phyloP scores from a whole-genome alignment of 768 basidiomycete species.

The Lenzites betulinus region DNA sequence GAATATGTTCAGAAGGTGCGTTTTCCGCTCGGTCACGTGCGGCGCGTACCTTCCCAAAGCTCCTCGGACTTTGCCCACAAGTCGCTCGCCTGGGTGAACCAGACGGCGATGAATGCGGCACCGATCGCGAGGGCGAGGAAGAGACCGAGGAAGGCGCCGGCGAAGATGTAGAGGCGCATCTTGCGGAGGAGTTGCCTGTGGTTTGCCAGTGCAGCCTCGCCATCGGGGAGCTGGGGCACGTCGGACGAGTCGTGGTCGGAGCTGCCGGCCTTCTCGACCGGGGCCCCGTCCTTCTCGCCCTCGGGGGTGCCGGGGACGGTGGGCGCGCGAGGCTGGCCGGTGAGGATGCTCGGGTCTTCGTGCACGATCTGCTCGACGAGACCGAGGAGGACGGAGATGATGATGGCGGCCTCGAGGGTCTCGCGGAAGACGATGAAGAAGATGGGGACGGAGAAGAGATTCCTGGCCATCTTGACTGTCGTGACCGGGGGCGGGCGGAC shows the following conservation, averaged over 20 bases:
- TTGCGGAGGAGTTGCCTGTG: conserved; percentile 56
- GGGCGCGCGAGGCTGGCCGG: conserved; percentile 5
- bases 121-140: conserved; percentile 81
- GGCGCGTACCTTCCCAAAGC: conserved; percentile 84
- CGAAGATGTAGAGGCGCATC: conserved; percentile 76
- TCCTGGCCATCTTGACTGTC: conserved; percentile 54
- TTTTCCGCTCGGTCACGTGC: conserved; percentile 18
- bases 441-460: conserved; percentile 87
- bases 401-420: conserved; percentile 89
- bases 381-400: conserved; percentile 88
- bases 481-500: conserved; percentile 15
- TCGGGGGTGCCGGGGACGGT: conserved; percentile 10
- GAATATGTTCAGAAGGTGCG: not conserved
- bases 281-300: conserved; percentile 22
- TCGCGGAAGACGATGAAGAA: conserved; percentile 98
- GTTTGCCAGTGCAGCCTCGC: conserved; percentile 28
- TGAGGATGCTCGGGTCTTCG: conserved; percentile 26
- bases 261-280: conserved; percentile 11
- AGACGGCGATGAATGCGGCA: conserved; percentile 90
- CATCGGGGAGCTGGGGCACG: conserved; percentile 23
- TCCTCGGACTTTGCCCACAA: conserved; percentile 85
- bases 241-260: conserved; percentile 17
- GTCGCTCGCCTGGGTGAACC: conserved; percentile 88
- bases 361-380: conserved; percentile 84
- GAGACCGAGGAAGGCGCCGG: conserved; percentile 76